Conservation (phyloP, 2,329 filamentous ascomycete genomes). For the Monilinia vaccinii-corymbosi region DNA sequence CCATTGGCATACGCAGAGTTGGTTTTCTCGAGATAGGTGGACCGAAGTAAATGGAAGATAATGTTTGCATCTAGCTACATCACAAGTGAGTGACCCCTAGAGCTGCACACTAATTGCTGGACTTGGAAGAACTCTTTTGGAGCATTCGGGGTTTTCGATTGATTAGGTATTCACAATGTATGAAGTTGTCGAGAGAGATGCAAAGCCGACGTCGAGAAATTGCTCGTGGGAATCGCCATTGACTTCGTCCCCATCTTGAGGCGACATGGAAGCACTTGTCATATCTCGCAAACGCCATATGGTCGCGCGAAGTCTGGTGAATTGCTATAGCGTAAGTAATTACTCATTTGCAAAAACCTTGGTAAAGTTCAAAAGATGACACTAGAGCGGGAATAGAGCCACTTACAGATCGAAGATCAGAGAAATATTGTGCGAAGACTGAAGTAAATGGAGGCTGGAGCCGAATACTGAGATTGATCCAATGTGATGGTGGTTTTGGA, state of each 20-base stretch:
- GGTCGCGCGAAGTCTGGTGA: neutral
- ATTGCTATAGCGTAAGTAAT: neutral
- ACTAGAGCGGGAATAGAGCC: neutral
- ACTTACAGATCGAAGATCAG: neutral
- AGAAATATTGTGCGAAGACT: neutral
- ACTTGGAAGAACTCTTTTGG: too few species aligned
- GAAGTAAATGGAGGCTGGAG: too few species aligned
- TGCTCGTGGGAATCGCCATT: neutral
- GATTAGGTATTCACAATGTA: neutral
- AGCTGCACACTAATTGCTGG: too few species aligned
- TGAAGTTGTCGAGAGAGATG: neutral
- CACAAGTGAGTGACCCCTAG: too few species aligned
- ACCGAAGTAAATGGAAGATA: too few species aligned
- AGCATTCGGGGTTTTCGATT: neutral
- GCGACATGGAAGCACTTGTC: neutral
- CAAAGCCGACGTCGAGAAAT: neutral
- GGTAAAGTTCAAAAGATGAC: neutral
- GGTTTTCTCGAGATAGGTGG: too few species aligned
- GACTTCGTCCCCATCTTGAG: neutral
- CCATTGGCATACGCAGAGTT: too few species aligned
- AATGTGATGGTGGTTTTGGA: too few species aligned
- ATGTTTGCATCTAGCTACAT: too few species aligned
- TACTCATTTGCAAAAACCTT: neutral
- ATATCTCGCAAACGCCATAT: neutral
- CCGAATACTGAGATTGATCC: too few species aligned